These are phyloP conservation scores for Phytophthora palmivora DNA, from an alignment of 352 stramenopile species.

Conservation along the genomic window DNA sequence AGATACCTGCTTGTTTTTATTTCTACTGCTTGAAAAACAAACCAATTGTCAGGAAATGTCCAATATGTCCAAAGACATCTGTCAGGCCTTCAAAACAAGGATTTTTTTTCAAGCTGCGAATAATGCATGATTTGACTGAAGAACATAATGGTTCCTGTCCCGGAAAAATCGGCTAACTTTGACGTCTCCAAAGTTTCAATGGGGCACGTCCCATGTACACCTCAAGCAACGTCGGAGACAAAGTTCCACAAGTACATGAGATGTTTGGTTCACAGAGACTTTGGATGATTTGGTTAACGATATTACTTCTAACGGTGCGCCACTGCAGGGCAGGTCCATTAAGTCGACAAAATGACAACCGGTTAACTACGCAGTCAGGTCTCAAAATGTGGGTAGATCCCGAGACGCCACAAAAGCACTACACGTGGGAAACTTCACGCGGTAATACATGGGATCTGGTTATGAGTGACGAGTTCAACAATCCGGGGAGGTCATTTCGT, in stretches of 20 bases:
- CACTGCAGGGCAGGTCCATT: constrained; percentile 1
- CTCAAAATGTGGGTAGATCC: constrained; percentile 60
- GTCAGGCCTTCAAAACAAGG: too few relatives aligned
- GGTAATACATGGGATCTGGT: constrained; percentile 81
- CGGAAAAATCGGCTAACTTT: too few relatives aligned
- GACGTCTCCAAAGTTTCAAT: too few relatives aligned
- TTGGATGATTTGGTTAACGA: constrained; percentile 3
- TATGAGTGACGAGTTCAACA: constrained; percentile 97
- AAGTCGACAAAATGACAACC: constrained; percentile 26
- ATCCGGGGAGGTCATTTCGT: constrained; percentile 77
- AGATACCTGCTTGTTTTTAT: too few relatives aligned
- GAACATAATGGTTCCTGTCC: too few relatives aligned
- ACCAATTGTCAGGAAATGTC: too few relatives aligned
- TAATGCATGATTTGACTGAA: too few relatives aligned
- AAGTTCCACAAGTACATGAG: not conserved
- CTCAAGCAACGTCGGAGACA: not conserved
- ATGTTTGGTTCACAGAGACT: not conserved
- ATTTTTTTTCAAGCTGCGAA: too few relatives aligned
- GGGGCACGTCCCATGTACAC: too few relatives aligned
- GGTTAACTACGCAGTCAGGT: constrained; percentile 41
- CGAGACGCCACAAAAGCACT: constrained; percentile 39
- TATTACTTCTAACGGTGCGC: constrained; percentile 3
- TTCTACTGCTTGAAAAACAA: too few relatives aligned
- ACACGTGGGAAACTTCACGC: constrained; percentile 47
- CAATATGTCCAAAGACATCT: too few relatives aligned